Conservation (phyloP, 2,329 filamentous ascomycete species). For the Monosporascus sp. region DNA sequence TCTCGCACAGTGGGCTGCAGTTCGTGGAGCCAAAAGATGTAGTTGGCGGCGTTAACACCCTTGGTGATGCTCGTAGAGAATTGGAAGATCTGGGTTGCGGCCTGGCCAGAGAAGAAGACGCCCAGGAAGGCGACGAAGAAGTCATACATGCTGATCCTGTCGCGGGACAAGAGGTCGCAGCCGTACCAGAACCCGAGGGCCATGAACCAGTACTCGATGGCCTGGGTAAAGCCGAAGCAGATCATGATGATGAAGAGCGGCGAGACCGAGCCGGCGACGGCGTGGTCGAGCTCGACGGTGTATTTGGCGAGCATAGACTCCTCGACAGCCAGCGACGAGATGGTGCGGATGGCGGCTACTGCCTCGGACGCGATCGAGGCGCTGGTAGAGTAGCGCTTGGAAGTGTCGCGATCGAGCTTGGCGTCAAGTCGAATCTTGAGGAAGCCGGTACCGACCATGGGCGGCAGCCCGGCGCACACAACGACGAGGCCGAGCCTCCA, state of each 20-base stretch:
- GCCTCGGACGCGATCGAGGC: conserved; percentile 42
- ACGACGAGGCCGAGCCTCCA: conserved; percentile 42
- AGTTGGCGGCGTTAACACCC: conserved; percentile 42
- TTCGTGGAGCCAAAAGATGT: conserved; percentile 41
- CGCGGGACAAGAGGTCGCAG: conserved; percentile 26
- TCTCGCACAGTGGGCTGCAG: conserved; percentile 37
- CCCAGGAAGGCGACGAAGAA: conserved; percentile 48
- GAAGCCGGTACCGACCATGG: conserved; percentile 35
- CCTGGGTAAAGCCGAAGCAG: conserved; percentile 23
- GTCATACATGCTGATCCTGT: conserved; percentile 33
- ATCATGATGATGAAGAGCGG: conserved; percentile 18
- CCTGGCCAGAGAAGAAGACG: conserved; percentile 41
- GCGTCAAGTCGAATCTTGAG: conserved; percentile 34
- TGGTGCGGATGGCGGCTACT: conserved; percentile 39
- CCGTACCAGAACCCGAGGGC: conserved; percentile 33
- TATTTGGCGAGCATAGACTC: conserved; percentile 28
- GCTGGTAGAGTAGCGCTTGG: conserved; percentile 23
- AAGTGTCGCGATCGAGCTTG: conserved; percentile 16
- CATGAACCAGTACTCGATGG: conserved; percentile 24
- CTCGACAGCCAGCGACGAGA: conserved; percentile 35
- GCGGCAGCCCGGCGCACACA: conserved; percentile 35
- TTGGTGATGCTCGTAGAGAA: conserved; percentile 50
- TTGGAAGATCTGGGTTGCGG: conserved; percentile 35
- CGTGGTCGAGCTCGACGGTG: conserved; percentile 23
- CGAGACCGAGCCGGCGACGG: conserved; percentile 1